A percentile compares a stretch with the other conserved stretches of the same genome.
These are phyloP conservation scores for Linum lewisii DNA, from an alignment of 345 rosid species.

Conservation along the genomic window DNA sequence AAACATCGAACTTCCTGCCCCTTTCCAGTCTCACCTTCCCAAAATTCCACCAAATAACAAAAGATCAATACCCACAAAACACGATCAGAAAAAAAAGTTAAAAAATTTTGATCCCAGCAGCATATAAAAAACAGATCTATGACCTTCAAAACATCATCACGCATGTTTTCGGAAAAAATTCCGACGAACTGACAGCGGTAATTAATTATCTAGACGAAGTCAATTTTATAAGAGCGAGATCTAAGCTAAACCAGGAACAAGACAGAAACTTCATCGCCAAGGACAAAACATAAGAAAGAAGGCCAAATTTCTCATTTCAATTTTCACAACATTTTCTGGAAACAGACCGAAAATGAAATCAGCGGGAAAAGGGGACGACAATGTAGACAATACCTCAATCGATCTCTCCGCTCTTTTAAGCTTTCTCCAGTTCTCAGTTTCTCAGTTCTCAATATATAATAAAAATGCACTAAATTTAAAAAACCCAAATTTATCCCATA, in stretches of 20 bases:
- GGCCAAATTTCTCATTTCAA: no score
- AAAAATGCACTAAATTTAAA: no score
- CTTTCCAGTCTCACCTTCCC: slow-evolving; percentile 42
- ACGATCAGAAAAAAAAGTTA: not conserved
- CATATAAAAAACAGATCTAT: not conserved
- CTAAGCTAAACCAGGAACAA: not conserved
- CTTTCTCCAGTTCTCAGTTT: not conserved
- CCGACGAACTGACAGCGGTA: not conserved
- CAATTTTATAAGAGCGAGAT: not conserved
- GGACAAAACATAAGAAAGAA: no score
- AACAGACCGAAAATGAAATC: no score
- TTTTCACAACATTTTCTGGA: no score
- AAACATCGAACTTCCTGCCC: slow-evolving; percentile 76
- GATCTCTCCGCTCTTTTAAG: not conserved
- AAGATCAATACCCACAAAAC: not conserved
- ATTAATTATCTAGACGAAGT: not conserved
- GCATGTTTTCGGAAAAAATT: no score
- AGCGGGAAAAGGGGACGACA: no score
- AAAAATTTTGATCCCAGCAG: not conserved
- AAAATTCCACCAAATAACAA: not conserved
- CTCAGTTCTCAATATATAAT: not conserved
- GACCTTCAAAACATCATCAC: not conserved
- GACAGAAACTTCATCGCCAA: not conserved
- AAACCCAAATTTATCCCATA: no score
- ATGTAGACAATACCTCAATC: not conserved